Evolutionary conservation across 2,329 filamentous ascomycete species (phyloP), one percentile per base, ranked within the genome.

Genomic region (Fusarium stilboides): DNA sequence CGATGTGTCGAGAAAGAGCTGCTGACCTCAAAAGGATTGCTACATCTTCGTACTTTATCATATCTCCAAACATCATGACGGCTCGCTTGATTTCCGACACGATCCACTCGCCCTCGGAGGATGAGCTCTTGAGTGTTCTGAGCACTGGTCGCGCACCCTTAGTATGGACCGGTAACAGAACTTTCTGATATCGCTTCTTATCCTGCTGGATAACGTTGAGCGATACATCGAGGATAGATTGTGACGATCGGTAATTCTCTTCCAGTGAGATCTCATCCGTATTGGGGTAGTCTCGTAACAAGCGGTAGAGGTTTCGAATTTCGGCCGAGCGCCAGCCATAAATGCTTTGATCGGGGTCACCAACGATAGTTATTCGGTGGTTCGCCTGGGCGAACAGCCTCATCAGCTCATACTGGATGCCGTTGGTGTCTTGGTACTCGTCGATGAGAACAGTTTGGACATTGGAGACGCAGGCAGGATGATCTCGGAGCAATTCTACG

Each of bases 401-500:
- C 94, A 98, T 98, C 42, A 99, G 83, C 72, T 98, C 94, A 75
- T 97, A 98, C 78, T 99, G 95, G 6, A 98, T 91, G 20, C 93
- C 88, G 76, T 98, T 99, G 9, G 95, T 98, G 80, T 99, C 95
- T 80, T 99, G 95, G 68, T 98, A 99, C 77, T 99, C 95, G 77
- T 99, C 95, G 66, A 99, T 97, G 45, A 99, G 85, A 8, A 98
- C 94, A 0, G 93, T 89, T 78, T 98, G 90, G 19, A 99, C 90
- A 72, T 97, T 98, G 15, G 91, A 91, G 5, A 98, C 94, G 74
- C 94, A 98, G 15, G 88, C 84, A 1, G 94, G 93, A 70, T 92
- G 87, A 20, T 85, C 83, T 62, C 86, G 87, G 20, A 99, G 85
- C 13, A 99, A 85, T 62, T 97, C 89, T 10, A 92, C 91, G 70